A percentile compares a stretch with the other conserved stretches of the same genome.
phyloP scores from a whole-genome alignment of 1,284 basidiomycete species.

The Naganishia sp. region DNA sequence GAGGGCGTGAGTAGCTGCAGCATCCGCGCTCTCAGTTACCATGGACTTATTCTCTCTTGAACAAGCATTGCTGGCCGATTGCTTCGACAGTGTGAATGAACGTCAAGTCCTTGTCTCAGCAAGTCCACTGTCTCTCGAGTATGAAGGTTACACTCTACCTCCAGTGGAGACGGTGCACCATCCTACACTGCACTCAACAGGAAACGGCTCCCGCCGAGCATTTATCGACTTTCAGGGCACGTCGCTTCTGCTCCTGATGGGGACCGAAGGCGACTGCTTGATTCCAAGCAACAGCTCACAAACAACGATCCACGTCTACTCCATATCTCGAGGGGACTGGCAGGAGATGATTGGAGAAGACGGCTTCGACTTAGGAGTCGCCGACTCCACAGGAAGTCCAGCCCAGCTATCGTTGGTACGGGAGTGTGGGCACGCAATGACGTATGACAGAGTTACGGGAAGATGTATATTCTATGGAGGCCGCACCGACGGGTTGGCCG shows the following conservation, averaged over 20 bases:
- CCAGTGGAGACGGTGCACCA: background rate
- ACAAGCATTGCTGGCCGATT: background rate
- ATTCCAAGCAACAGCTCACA: background rate
- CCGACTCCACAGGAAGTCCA: background rate
- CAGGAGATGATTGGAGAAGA: constrained; percentile 2
- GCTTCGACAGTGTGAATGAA: constrained; percentile 1
- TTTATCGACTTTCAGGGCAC: constrained; percentile 9
- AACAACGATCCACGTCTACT: constrained; percentile 8
- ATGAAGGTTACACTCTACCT: background rate
- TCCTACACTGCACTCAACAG: background rate
- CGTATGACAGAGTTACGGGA: constrained; percentile 8
- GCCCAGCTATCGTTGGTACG: background rate
- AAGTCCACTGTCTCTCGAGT: too few species aligned
- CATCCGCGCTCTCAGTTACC: background rate
- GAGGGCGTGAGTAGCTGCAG: background rate
- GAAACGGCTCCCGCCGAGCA: background rate
- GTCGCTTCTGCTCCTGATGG: constrained; percentile 9
- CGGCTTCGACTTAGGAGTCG: background rate
- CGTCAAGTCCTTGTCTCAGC: constrained; percentile 1
- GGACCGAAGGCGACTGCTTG: background rate
- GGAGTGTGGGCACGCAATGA: constrained; percentile 15
- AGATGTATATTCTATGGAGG: constrained; percentile 16
- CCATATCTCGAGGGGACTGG: constrained; percentile 13
- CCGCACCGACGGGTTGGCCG: constrained; percentile 1
- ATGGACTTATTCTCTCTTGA: background rate